Percentiles rank a stretch among this genome's conserved stretches.
Evolutionary conservation across 1,284 basidiomycete genomes (phyloP).

Genomic region (Mycena sp.): DNA sequence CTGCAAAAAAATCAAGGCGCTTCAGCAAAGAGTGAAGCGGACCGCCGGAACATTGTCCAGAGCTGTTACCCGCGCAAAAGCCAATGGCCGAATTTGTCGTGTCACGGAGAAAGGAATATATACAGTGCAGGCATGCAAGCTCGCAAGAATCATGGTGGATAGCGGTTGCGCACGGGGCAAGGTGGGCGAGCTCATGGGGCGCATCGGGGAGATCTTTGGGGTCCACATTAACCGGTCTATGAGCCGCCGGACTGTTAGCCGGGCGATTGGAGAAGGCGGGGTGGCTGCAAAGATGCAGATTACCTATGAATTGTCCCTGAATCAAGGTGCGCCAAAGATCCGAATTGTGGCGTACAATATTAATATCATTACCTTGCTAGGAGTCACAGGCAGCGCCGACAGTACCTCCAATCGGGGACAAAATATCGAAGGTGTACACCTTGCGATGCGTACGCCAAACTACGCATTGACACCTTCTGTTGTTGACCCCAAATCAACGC

Average conservation of each 20-base stretch:
- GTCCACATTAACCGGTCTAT: neutral
- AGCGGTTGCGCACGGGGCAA: neutral
- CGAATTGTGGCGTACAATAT: neutral
- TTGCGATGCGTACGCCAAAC: neutral
- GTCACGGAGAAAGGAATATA: neutral
- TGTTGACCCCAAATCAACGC: neutral
- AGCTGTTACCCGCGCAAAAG: neutral
- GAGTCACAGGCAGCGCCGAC: constrained; percentile 17
- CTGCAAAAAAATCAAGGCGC: neutral
- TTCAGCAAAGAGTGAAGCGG: neutral
- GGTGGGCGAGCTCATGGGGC: neutral
- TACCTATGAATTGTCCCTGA: neutral
- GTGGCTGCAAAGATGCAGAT: neutral
- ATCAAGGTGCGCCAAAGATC: neutral
- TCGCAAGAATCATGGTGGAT: neutral
- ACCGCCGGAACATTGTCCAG: neutral
- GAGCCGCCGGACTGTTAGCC: constrained; percentile 1
- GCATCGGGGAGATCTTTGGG: neutral
- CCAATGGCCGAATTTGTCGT: neutral
- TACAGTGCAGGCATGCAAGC: neutral
- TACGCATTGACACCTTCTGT: neutral
- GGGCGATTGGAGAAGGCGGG: neutral
- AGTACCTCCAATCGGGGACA: constrained; percentile 22
- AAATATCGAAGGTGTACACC: neutral
- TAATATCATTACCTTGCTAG: neutral